A percentile compares a stretch with the other conserved stretches of the same genome.
phyloP scores from a whole-genome alignment of 2,329 filamentous ascomycete species.

The Phialophora macrospora region DNA sequence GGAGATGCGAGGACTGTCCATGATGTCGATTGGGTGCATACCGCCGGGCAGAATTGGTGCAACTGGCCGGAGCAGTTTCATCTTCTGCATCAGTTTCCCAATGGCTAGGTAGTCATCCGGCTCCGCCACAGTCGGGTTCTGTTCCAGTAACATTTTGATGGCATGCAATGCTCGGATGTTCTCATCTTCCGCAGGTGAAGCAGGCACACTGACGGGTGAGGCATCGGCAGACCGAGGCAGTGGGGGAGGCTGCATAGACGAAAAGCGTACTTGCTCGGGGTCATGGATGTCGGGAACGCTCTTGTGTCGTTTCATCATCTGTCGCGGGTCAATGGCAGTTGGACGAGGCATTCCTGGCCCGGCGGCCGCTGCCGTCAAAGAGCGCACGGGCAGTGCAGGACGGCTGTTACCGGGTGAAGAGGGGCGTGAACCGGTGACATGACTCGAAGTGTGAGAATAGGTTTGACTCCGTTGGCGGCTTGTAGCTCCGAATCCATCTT shows the following conservation, averaged over 20 bases:
- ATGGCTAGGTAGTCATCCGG: constrained; percentile 78
- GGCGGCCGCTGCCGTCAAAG: constrained; percentile 37
- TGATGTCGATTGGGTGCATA: constrained; percentile 51
- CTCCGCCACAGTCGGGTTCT: constrained; percentile 73
- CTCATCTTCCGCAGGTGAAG: constrained; percentile 75
- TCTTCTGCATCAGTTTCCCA: constrained; percentile 81
- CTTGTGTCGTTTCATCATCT: constrained; percentile 51
- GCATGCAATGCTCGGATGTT: constrained; percentile 80
- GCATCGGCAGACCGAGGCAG: constrained; percentile 48
- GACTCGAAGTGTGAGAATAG: constrained; percentile 67
- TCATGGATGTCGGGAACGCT: constrained; percentile 53
- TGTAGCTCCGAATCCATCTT: constrained; percentile 59
- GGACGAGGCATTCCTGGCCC: constrained; percentile 38
- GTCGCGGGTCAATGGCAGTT: constrained; percentile 41
- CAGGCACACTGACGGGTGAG: constrained; percentile 62
- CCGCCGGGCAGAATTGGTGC: constrained; percentile 49
- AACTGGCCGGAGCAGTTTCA: constrained; percentile 67
- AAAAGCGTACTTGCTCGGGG: constrained; percentile 48
- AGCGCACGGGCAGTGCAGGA: constrained; percentile 38
- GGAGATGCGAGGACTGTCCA: constrained; percentile 48
- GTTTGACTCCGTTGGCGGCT: constrained; percentile 86
- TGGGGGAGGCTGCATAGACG: constrained; percentile 49
- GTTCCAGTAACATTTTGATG: constrained; percentile 79
- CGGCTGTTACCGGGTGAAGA: constrained; percentile 31
- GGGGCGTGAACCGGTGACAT: constrained; percentile 54